Evolutionary conservation across 2,329 filamentous ascomycete species (phyloP).

Genomic region (Penicillium polonicum): DNA sequence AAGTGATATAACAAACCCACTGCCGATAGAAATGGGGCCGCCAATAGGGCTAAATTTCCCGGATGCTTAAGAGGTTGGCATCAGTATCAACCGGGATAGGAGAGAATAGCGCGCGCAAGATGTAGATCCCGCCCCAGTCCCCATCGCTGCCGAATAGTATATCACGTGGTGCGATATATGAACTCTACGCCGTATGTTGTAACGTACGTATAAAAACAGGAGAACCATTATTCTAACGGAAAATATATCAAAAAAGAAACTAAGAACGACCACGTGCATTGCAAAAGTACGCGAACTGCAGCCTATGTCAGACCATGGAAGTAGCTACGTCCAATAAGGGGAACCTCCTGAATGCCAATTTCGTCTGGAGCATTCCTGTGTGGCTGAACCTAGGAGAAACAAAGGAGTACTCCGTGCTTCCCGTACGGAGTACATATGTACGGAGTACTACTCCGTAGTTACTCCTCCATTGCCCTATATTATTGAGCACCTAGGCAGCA

Average conservation of each 20-base stretch:
- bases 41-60: not conserved
- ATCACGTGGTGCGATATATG: slow-evolving; percentile 6
- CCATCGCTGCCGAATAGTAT: slow-evolving; percentile 14
- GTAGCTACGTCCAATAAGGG: slow-evolving; percentile 14
- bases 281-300: slow-evolving; percentile 1
- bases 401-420: not conserved
- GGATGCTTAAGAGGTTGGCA: not conserved
- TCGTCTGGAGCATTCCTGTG: slow-evolving; percentile 8
- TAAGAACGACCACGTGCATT: not conserved
- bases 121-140: slow-evolving; percentile 12
- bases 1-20: not conserved
- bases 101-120: slow-evolving; percentile 8
- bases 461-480: not conserved
- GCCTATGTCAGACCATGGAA: slow-evolving; percentile 8
- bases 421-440: not conserved
- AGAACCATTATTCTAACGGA: not conserved
- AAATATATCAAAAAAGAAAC: not conserved
- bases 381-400: not conserved
- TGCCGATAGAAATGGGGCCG: slow-evolving; percentile 4
- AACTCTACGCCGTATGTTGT: not conserved
- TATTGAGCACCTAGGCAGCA: not conserved
- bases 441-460: not conserved
- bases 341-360: slow-evolving; percentile 10
- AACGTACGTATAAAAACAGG: too few relatives aligned
- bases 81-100: slow-evolving; percentile 1